Evolutionary conservation across 768 basidiomycete species (phyloP), one percentile per base, ranked within the genome.

Genomic region (Tylopilus subfusipes): DNA sequence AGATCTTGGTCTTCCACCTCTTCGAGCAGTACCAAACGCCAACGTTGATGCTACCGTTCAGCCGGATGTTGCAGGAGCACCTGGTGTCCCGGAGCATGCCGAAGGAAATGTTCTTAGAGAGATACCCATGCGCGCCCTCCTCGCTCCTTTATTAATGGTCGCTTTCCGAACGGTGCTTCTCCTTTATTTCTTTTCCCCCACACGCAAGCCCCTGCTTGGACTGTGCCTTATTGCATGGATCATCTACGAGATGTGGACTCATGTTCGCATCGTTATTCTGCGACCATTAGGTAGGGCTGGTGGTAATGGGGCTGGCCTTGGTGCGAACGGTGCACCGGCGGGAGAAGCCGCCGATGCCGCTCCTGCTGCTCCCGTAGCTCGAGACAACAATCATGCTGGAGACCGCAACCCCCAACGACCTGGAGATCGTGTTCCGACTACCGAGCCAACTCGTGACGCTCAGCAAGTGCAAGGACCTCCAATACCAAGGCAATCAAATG

Each of bases 181-280:
- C 27, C 75, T 90, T 4, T 90, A 90, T 68, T 88, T 90, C 68
- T 84, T 90, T 62, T 84, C 85, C 5, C 88, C 88, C 0, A 78
- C 85, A 8, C 78, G 85, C 59, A 86, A 87, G 52, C 88, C 88
- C 6, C 65, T 90, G 19, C 79, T 90, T 54, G 85, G 82, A 33
- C 59, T 87, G 36, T 71, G 89, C 53, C 77, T 90, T 29, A 70
- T 84, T 22, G 80, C 76, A 2, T 90, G 86, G 86, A 81, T 88
- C 67, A 52, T 85, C 24, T 90, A 87, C 65, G 88, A 90, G 68
- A 82, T 86, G 31, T 88, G 86, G 86, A 80, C 78, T 48, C 84
- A 84, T 24, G 78, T 90, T 53, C 78, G 84, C 36, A 77, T 69
- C 30, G 70, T 74, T 39, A 57, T 78, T 21, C 58, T 71, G 70